phyloP scores from a whole-genome alignment of 2,329 filamentous ascomycete species.

The Rhinocladiella similis region DNA sequence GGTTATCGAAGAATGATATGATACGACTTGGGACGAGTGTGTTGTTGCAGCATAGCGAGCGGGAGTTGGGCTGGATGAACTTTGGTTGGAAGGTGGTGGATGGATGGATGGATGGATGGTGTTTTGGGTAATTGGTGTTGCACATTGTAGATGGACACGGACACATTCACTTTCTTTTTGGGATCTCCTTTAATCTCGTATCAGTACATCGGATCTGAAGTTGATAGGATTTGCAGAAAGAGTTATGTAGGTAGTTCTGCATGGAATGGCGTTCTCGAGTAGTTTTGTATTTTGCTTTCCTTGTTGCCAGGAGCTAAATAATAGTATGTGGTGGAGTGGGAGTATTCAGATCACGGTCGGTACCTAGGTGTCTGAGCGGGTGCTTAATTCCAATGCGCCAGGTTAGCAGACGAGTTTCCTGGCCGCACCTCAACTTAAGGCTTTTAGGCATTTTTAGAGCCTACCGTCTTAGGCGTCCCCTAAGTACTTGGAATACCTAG shows the following conservation, averaged over 20 bases:
- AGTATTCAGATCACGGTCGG: not conserved
- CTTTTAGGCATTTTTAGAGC: no score
- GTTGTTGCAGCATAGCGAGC: not conserved
- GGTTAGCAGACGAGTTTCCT: no score
- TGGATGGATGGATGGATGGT: no score
- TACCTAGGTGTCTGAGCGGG: no score
- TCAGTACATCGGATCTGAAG: no score
- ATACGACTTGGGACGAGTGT: not conserved
- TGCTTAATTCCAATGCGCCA: no score
- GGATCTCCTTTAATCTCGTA: no score
- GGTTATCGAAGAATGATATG: slow-evolving; percentile 20
- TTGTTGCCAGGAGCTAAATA: no score
- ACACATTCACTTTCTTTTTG: not conserved
- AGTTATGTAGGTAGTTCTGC: not conserved
- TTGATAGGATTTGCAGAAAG: no score
- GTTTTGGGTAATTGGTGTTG: not conserved
- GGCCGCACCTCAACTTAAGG: no score
- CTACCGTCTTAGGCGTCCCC: no score
- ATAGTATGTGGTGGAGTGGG: not conserved
- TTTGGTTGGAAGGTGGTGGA: not conserved
- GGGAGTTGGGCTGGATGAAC: not conserved
- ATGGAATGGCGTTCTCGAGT: not conserved
- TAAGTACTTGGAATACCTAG: no score
- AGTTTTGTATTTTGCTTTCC: not conserved
- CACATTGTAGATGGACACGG: not conserved